Evolutionary conservation across 306 rosid species (phyloP), one percentile per base, ranked within the genome.

Genomic region (Cucurbita argyrosperma): DNA sequence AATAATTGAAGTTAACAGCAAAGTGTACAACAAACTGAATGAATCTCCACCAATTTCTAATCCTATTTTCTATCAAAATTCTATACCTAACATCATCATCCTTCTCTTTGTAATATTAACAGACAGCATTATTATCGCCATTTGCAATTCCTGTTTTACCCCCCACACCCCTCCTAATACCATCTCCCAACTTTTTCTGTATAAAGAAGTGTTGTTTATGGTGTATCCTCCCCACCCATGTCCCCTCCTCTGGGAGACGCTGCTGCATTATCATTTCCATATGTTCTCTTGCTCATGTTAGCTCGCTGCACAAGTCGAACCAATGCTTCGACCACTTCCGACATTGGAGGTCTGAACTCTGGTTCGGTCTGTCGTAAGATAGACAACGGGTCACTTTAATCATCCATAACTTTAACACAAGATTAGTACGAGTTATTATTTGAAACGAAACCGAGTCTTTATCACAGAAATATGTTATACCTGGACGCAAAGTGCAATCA

Each of bases 291-390:
- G 76, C 99, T 94, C 99, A 94, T 91, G 88, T 94, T 94, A 5
- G 97, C 86, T 79, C 99, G 91, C 76, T 94, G 99, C 76, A 94
- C 96, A 54, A 94, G 81, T 35, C 92, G 88, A 69, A 94, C 99
- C 76, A 94, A 69, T 4, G 96, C 92, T 81, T 94, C 88, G 62
- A 94, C 99, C 60, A 94, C 99, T 82, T 94, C 99, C 2, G 99
- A 94, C 99, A 94, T 94, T 0, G 99, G 97, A 18, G 99, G 99
- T 83, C 99, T 96, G 75, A 94, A 94, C 72, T 94, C 99, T 3
- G 99, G 97, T 83, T 94, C 99, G 21, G 92, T 87, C 99, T 94
- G 97, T 23, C 13, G n/a, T 14, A 73, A 43, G 43, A 21, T 37
- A 38, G 38, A 18, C 1, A 15, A 18, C 0, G 18, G 11, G 56